These are phyloP conservation scores for Leishmania lainsoni DNA, from an alignment of 208 protist species.

Conservation along the genomic window DNA sequence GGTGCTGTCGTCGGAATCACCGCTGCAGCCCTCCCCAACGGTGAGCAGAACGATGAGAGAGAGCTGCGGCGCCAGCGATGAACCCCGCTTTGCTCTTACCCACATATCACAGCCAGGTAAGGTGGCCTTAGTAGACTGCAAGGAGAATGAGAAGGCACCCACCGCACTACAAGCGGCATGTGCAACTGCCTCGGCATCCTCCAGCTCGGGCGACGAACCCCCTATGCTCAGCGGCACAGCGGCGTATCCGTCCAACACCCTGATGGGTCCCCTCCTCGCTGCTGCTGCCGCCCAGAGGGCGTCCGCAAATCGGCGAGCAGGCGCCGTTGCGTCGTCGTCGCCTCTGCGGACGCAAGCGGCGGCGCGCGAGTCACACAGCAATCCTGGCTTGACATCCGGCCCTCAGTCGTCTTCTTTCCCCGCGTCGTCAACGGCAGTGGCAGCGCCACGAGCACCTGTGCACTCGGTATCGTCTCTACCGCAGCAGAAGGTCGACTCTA, in stretches of 20 bases:
- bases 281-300: neutral
- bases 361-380: neutral
- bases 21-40: neutral
- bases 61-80: neutral
- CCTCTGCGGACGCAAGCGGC: neutral
- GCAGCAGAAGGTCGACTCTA: neutral
- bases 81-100: neutral
- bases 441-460: neutral
- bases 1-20: neutral
- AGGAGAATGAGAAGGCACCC: neutral
- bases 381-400: neutral
- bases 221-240: constrained; percentile 17
- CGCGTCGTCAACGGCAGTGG: neutral
- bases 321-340: neutral
- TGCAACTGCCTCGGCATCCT: neutral
- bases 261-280: neutral
- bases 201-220: neutral
- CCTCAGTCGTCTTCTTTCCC: constrained; percentile 2
- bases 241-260: neutral
- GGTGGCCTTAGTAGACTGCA: neutral
- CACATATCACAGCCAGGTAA: neutral
- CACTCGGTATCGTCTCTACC: neutral
- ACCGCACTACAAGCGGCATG: neutral
- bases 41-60: neutral
- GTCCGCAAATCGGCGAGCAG: neutral